A percentile compares a stretch with the other conserved stretches of the same genome.
phyloP scores from a whole-genome alignment of 176 grass and related monocot species.

The Sorghum bicolor region DNA sequence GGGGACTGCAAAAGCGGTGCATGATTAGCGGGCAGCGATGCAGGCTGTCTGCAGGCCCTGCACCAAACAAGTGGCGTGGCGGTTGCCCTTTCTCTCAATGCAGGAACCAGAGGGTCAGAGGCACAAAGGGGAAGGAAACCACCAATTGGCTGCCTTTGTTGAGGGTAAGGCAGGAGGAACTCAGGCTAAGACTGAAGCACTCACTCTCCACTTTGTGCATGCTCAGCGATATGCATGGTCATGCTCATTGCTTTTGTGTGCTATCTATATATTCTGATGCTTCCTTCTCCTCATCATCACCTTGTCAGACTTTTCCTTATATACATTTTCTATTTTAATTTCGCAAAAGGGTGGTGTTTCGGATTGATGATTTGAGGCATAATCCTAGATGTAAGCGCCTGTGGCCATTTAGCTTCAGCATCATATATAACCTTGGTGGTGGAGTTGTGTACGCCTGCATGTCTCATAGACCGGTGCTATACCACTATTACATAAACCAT shows the following conservation, averaged over 20 bases:
- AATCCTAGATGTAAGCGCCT: not conserved
- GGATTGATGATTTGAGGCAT: not conserved
- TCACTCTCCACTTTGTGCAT: not conserved
- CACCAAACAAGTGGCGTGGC: constrained; percentile 40
- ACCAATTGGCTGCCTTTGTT: constrained; percentile 4
- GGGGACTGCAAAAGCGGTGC: constrained; percentile 32
- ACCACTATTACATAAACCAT: too few species aligned
- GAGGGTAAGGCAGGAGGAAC: not conserved
- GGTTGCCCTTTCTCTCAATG: constrained; percentile 4
- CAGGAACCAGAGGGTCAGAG: constrained; percentile 13
- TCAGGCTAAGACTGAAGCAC: not conserved
- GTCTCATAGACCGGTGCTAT: too few species aligned
- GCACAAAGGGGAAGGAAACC: not conserved
- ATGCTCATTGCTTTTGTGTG: not conserved
- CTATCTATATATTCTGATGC: constrained; percentile 39
- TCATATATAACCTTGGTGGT: too few species aligned
- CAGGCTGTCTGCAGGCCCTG: constrained; percentile 36
- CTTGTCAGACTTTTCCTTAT: not conserved
- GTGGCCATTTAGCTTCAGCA: too few species aligned
- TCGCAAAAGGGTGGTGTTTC: not conserved
- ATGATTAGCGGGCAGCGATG: constrained; percentile 41
- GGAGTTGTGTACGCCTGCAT: too few species aligned
- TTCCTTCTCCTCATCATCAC: constrained; percentile 10
- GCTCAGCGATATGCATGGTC: constrained; percentile 20
- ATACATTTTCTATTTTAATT: constrained; percentile 2